Conservation (phyloP, 2,329 filamentous ascomycete genomes). For the Pseudonectria foliicola region DNA sequence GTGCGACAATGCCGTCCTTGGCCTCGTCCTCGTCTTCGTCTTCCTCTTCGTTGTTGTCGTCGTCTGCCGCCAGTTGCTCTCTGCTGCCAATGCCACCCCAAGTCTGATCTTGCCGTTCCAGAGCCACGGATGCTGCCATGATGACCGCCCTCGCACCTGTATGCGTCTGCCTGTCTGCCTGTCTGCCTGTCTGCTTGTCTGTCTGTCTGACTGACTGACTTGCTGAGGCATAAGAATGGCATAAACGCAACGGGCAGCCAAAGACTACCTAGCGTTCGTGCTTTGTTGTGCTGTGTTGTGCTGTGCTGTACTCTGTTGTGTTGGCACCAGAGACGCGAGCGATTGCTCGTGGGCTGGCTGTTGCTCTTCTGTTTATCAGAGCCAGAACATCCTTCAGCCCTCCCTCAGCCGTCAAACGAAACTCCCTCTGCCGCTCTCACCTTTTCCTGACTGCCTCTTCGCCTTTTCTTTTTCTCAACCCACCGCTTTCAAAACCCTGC, state of each 20-base stretch:
- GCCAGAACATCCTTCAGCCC: conserved; percentile 1
- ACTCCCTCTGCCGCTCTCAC: conserved; percentile 4
- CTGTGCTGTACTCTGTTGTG: no score
- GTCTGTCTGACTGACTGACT: no score
- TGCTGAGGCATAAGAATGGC: no score
- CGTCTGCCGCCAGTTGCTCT: no score
- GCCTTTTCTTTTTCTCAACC: conserved; percentile 1
- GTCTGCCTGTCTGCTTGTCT: conserved; percentile 2
- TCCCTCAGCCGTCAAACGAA: conserved; percentile 4
- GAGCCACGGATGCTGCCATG: conserved; percentile 17
- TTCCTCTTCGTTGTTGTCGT: no score
- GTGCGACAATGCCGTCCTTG: conserved; percentile 9
- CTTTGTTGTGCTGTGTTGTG: no score
- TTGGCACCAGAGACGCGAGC: no score
- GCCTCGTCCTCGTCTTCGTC: conserved; percentile 14
- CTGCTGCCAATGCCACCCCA: conserved; percentile 11
- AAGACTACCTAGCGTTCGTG: no score
- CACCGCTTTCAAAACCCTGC: no score
- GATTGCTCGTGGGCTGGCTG: no score
- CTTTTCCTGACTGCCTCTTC: conserved; percentile 3
- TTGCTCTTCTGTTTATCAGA: no score
- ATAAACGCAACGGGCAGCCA: no score
- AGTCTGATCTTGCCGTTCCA: conserved; percentile 20
- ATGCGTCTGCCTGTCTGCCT: conserved; percentile 3
- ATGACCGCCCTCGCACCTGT: conserved; percentile 10